Conservation (phyloP, 2,329 filamentous ascomycete genomes). For the Alternaria sp. region DNA sequence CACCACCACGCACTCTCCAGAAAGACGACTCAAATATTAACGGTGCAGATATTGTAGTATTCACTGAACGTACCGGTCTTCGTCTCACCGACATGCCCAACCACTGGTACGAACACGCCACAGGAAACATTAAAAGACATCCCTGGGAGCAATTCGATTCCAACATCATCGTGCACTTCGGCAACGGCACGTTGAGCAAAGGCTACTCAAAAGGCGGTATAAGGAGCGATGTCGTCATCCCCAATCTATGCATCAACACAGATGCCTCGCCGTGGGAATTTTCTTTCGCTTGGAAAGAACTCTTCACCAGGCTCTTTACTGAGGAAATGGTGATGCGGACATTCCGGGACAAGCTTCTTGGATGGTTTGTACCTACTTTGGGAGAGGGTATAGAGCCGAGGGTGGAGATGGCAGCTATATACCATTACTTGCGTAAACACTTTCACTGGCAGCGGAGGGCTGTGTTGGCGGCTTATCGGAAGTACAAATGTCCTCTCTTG, state of each 20-base stretch:
- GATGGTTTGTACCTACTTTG: too few relatives aligned
- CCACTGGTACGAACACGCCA: too few relatives aligned
- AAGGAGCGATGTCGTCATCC: constrained; percentile 1
- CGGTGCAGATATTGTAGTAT: too few relatives aligned
- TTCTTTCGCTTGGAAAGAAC: constrained; percentile 6
- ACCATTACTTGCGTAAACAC: background rate
- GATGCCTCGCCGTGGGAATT: background rate
- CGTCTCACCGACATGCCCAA: too few relatives aligned
- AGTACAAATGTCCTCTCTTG: background rate
- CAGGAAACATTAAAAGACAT: too few relatives aligned
- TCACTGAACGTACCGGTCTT: too few relatives aligned
- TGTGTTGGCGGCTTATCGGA: background rate
- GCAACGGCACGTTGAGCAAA: background rate
- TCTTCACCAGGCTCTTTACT: constrained; percentile 4
- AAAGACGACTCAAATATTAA: too few relatives aligned
- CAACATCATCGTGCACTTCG: background rate
- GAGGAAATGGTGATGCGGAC: constrained; percentile 9
- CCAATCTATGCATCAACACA: background rate
- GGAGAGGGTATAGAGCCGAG: too few relatives aligned
- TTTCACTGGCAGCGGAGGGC: background rate
- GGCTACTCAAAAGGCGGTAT: constrained; percentile 6
- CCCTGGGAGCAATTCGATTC: background rate
- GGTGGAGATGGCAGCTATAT: background rate
- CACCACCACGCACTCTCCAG: too few relatives aligned
- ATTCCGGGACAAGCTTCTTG: too few relatives aligned